Base-by-base conservation (phyloP, 1,284 basidiomycete species). In the Trichosporon sp. region DNA sequence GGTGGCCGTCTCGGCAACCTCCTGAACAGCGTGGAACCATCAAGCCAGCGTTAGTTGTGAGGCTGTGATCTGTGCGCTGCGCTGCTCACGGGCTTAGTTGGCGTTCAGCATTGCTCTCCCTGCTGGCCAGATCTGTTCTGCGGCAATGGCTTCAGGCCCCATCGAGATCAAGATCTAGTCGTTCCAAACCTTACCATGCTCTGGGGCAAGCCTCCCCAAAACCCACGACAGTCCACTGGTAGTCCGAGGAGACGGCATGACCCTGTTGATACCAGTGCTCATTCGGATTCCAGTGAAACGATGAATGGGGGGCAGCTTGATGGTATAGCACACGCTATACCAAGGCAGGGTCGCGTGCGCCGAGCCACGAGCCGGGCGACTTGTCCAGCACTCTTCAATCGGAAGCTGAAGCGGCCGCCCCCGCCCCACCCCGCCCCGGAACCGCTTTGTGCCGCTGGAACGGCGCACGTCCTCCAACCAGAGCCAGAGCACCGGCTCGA, bases 61-160 rank as follows among this genome's bases (percentile, higher is more conserved):
- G 43, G 43, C 11, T n/a, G 43, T 46, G 43, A n/a, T 46, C 43
- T 46, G 43, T 46, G 43, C 43, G 46, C 46, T 19, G 46, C 46
- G 16, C 46, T 48, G 46, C 46, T 48, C 10, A 48, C 46, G 38
- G 38, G 38, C 38, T 40, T 10, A 37, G 10, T 3, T 2, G 38
- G 38, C 38, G 38, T 12, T 40, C 38, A 40, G 38, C 35, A 7
- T 10, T 5, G 8, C n/a, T 46, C 16, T 14, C 16, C 43, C 43
- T n/a, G 43, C 43, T 14, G 43, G 14, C 43, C 43, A 54, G 51
- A 21, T 21, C 51, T 21, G 14, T 7, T 26, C 51, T 54, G 51
- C 51, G 51, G 51, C 51, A 54, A 26, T 54, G 51, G 51, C 51
- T 54, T 54, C 21, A 26, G 21, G 51, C 51, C 51, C 26, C 19